Evolutionary conservation across 768 basidiomycete genomes (phyloP).

Genomic region (Lactarius deliciosus): DNA sequence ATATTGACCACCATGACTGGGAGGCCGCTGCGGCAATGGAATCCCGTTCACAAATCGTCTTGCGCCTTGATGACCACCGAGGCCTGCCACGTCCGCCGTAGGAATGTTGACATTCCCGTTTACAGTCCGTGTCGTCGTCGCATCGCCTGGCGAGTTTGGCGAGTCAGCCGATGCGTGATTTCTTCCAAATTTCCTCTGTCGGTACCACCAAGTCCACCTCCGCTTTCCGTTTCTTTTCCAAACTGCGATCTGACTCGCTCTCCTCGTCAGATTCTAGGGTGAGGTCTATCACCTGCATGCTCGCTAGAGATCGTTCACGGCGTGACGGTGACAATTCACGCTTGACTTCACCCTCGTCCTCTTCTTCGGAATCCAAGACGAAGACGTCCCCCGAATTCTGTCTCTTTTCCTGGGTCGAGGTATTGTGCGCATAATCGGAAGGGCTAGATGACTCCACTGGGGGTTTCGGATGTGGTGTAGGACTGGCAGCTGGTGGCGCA

Average conservation of each 20-base stretch:
- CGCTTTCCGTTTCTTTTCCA: slow-evolving; percentile 60
- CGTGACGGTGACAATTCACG: slow-evolving; percentile 68
- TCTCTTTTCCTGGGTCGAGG: slow-evolving; percentile 37
- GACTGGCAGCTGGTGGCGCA: slow-evolving; percentile 30
- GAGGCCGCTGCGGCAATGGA: slow-evolving; percentile 21
- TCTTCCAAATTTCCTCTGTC: slow-evolving; percentile 76
- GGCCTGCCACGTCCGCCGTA: slow-evolving; percentile 18
- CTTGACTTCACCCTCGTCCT: slow-evolving; percentile 71
- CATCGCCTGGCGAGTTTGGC: slow-evolving; percentile 23
- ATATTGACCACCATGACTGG: slow-evolving; percentile 13
- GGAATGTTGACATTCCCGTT: slow-evolving; percentile 27
- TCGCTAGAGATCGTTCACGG: slow-evolving; percentile 33
- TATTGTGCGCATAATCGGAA: slow-evolving; percentile 1
- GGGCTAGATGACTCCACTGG: neutral
- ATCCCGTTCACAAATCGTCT: slow-evolving; percentile 25
- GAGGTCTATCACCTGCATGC: slow-evolving; percentile 70
- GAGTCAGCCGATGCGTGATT: slow-evolving; percentile 44
- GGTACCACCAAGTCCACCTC: slow-evolving; percentile 52
- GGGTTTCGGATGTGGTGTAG: slow-evolving; percentile 3
- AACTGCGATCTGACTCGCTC: slow-evolving; percentile 38
- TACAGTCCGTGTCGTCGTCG: slow-evolving; percentile 22
- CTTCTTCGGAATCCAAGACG: slow-evolving; percentile 72
- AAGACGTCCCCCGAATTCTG: slow-evolving; percentile 51
- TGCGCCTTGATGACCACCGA: slow-evolving; percentile 25
- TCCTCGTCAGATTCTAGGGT: slow-evolving; percentile 83